Evolutionary conservation across 805 yeast species (phyloP).

Genomic region (Candida maris): DNA sequence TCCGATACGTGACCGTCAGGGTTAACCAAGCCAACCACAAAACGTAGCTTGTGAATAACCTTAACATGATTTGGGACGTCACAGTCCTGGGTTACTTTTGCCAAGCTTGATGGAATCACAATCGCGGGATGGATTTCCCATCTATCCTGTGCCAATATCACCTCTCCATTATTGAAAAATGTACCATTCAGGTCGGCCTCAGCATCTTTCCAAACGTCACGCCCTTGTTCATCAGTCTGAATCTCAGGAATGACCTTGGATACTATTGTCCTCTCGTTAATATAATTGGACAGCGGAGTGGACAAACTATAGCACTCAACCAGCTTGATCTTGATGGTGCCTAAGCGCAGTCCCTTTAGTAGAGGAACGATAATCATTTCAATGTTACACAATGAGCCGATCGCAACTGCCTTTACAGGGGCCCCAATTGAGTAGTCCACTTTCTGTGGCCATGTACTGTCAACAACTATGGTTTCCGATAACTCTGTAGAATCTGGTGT

Average conservation of each 20-base stretch:
- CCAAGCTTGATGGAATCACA: slow-evolving; percentile 66
- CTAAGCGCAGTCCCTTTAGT: slow-evolving; percentile 73
- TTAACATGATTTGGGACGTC: slow-evolving; percentile 64
- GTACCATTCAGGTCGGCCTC: slow-evolving; percentile 36
- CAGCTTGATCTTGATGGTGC: slow-evolving; percentile 64
- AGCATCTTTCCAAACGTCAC: slow-evolving; percentile 37
- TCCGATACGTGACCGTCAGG: slow-evolving; percentile 94
- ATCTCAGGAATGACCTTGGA: slow-evolving; percentile 45
- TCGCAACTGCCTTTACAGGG: slow-evolving; percentile 85
- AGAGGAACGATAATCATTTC: slow-evolving; percentile 73
- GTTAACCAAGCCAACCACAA: slow-evolving; percentile 72
- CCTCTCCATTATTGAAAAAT: slow-evolving; percentile 30
- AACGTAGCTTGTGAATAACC: slow-evolving; percentile 85
- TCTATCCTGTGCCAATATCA: slow-evolving; percentile 43
- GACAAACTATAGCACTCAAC: slow-evolving; percentile 61
- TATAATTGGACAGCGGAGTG: slow-evolving; percentile 54
- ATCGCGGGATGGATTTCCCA: slow-evolving; percentile 72
- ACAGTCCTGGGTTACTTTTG: slow-evolving; percentile 84
- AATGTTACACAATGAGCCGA: slow-evolving; percentile 76
- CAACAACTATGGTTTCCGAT: slow-evolving; percentile 88
- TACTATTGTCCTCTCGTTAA: slow-evolving; percentile 58
- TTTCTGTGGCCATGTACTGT: slow-evolving; percentile 92
- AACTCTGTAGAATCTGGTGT: slow-evolving; percentile 85
- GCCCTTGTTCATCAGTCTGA: slow-evolving; percentile 36
- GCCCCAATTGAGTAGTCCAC: slow-evolving; percentile 85